Conservation (phyloP, 805 yeast species). For the Candida coquimbonensis region DNA sequence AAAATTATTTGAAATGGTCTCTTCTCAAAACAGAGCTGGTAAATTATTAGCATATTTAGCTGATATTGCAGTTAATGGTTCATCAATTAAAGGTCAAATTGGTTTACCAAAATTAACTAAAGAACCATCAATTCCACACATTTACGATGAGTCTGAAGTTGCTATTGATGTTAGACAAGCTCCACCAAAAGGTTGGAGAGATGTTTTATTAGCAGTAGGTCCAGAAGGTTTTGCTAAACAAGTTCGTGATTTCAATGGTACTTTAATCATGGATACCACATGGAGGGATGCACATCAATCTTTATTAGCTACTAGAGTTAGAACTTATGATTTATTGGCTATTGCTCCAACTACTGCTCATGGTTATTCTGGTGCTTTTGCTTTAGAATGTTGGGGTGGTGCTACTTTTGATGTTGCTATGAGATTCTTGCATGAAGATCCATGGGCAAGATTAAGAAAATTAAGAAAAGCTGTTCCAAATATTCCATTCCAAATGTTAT, state of each 20-base stretch:
- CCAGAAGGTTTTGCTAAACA: slow-evolving; percentile 86
- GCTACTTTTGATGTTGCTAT: slow-evolving; percentile 98
- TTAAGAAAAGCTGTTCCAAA: slow-evolving; percentile 90
- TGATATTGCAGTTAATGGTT: slow-evolving; percentile 92
- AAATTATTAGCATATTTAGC: slow-evolving; percentile 86
- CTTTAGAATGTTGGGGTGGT: slow-evolving; percentile 99
- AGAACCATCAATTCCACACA: slow-evolving; percentile 68
- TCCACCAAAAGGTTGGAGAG: slow-evolving; percentile 85
- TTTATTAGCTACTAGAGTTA: slow-evolving; percentile 90
- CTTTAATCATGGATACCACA: slow-evolving; percentile 94
- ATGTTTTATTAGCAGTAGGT: slow-evolving; percentile 75
- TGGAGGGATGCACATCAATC: slow-evolving; percentile 99
- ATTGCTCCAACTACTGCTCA: slow-evolving; percentile 93
- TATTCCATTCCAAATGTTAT: slow-evolving; percentile 98
- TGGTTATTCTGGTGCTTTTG: slow-evolving; percentile 85
- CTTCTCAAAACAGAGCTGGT: slow-evolving; percentile 95
- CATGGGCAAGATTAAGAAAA: slow-evolving; percentile 92
- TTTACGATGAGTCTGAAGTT: slow-evolving; percentile 57
- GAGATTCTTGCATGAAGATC: slow-evolving; percentile 98
- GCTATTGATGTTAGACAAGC: slow-evolving; percentile 48
- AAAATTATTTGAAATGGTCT: slow-evolving; percentile 85
- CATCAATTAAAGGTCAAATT: slow-evolving; percentile 90
- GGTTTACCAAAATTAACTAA: slow-evolving; percentile 80
- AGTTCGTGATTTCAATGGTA: slow-evolving; percentile 78
- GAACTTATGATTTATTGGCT: slow-evolving; percentile 85